These are phyloP conservation scores for Nitzschia putrida DNA, from an alignment of 108 stramenopile species.

Conservation along the genomic window DNA sequence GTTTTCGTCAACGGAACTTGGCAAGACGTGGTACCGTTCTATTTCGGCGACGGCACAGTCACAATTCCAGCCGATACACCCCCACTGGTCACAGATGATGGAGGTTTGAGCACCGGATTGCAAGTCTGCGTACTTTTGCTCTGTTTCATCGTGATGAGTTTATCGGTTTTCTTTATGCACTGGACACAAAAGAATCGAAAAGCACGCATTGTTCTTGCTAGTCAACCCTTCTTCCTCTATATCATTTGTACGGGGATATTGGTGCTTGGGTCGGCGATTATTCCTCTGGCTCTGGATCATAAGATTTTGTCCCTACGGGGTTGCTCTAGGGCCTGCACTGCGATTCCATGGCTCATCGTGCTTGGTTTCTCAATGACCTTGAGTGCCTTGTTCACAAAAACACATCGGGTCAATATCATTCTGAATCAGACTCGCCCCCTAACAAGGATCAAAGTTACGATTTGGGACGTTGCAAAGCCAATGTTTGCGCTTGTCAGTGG, in stretches of 20 bases:
- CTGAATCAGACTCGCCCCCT: constrained; percentile 33
- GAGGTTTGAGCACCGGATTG: constrained; percentile 15
- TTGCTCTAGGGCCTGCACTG: constrained; percentile 19
- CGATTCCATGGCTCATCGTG: constrained; percentile 31
- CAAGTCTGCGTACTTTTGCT: constrained; percentile 1
- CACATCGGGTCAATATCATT: constrained; percentile 35
- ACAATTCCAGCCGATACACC: constrained; percentile 40
- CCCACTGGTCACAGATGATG: constrained; percentile 1
- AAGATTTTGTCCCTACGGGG: background rate
- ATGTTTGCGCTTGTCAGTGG: constrained; percentile 28
- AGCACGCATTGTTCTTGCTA: constrained; percentile 29
- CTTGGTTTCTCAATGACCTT: constrained; percentile 50
- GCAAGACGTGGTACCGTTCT: constrained; percentile 27
- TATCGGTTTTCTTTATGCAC: constrained; percentile 36
- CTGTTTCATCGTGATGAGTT: constrained; percentile 33
- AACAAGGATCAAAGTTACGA: constrained; percentile 48
- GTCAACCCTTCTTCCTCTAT: constrained; percentile 51
- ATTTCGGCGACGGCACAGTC: constrained; percentile 52
- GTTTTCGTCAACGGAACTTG: constrained; percentile 43
- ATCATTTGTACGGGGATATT: constrained; percentile 53
- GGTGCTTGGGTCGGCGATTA: constrained; percentile 46
- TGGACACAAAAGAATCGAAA: constrained; percentile 39
- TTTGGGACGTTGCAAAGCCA: constrained; percentile 50
- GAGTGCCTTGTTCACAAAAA: constrained; percentile 30
- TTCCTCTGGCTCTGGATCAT: constrained; percentile 41